Evolutionary conservation across 2,329 filamentous ascomycete genomes (phyloP), one percentile per base, ranked within the genome.

Genomic region (Ambrosiella cleistominuta): DNA sequence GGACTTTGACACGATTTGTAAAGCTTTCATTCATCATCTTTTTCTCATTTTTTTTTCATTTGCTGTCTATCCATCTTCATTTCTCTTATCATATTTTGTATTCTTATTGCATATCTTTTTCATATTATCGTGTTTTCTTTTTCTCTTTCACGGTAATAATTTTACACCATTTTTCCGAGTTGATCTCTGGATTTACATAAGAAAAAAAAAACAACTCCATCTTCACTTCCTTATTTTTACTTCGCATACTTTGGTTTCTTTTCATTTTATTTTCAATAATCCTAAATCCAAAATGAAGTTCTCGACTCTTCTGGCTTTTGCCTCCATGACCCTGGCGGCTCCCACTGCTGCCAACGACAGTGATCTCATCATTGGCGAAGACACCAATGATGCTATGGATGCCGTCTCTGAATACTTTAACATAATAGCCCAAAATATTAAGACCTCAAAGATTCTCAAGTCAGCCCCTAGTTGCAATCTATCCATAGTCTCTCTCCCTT

Each of bases 321-420:
- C 27, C 54, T 63, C 72, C 35, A n/a, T 60, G 52, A 56, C 42
- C 7, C 38, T 56, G 19, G 13, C 51, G 13, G 45, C 39, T 40
- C 72, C 76, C 55, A 70, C 73, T 61, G 68, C 74, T 57, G 70
- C 70, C 63, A 65, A 69, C 47, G 72, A 72, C 63, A 77, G 76
- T 8, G 65, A 69, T 9, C 65, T 75, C 62, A 66, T 69, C 19
- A 58, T 62, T 49, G 58, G 68, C 52, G 72, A 72, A 62, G 66
- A 69, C 57, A 65, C 72, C 38, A 58, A 66, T 19, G 69, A 69
- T 49, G 70, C 70, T 17, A 64, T 76, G 59, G 69, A 73, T 12
- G 68, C 73, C n/a, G 66, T 83, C 56, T 77, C 79, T 36, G 72
- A 74, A 45, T 83, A 82, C 70, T 83, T 83, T 71, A 78, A 78